These are phyloP conservation scores for Nicotiana tomentosiformis DNA, from an alignment of 257 asterid species.

Conservation along the genomic window DNA sequence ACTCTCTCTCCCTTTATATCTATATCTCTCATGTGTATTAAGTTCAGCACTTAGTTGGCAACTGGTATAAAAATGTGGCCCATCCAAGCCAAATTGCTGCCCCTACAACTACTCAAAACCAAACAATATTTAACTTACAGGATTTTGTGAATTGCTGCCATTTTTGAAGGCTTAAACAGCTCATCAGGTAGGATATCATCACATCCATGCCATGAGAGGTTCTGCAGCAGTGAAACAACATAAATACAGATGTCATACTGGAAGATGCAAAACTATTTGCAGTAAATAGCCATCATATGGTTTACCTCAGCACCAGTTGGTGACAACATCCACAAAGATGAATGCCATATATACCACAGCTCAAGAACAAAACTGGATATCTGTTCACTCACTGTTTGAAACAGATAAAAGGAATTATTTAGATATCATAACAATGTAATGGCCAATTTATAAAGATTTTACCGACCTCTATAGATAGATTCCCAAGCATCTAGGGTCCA, in stretches of 20 bases:
- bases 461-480: constrained; percentile 41
- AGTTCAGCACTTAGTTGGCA: background rate
- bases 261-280: background rate
- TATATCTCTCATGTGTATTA: background rate
- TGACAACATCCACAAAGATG: constrained; percentile 58
- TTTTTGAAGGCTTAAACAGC: constrained; percentile 62
- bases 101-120: background rate
- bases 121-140: constrained; percentile 39
- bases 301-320: constrained; percentile 47
- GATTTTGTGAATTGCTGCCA: constrained; percentile 41
- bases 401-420: constrained; percentile 10
- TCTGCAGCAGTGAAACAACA: constrained; percentile 26
- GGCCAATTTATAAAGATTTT: constrained; percentile 16
- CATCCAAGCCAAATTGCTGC: background rate
- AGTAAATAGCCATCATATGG: background rate
- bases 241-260: background rate
- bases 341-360: constrained; percentile 93
- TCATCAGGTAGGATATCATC: constrained; percentile 45
- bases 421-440: constrained; percentile 3
- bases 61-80: background rate
- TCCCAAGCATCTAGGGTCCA: constrained; percentile 82
- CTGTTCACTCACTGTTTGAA: constrained; percentile 35
- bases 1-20: background rate
- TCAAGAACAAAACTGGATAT: constrained; percentile 59
- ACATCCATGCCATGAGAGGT: constrained; percentile 24